Conservation (phyloP, 208 protist genomes). For the Acanthamoeba culbertsoni region DNA sequence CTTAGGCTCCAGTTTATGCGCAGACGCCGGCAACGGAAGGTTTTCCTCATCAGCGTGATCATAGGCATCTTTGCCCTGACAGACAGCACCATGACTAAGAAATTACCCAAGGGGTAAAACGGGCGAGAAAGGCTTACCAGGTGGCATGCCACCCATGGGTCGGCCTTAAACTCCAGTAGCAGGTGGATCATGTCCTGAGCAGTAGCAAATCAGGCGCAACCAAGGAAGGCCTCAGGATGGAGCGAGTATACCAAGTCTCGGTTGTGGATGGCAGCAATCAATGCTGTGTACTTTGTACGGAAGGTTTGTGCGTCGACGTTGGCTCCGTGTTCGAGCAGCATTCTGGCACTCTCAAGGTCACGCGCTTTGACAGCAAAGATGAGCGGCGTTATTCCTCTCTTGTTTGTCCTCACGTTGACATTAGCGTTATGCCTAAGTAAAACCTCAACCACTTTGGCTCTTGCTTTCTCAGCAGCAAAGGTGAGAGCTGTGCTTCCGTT, state of each 20-base stretch:
- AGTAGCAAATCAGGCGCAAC: not conserved
- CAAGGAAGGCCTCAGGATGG: not conserved
- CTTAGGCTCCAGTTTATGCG: no score
- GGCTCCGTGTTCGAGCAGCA: not conserved
- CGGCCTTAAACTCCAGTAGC: not conserved
- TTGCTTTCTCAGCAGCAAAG: not conserved
- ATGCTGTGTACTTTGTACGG: not conserved
- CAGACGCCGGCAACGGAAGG: not conserved
- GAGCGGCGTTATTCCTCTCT: constrained; percentile 6
- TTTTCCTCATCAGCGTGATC: not conserved
- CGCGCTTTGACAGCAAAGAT: constrained; percentile 26
- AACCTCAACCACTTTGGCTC: not conserved
- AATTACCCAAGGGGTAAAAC: not conserved
- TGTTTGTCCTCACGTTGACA: not conserved
- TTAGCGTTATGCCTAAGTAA: not conserved
- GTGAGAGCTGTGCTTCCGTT: constrained; percentile 26
- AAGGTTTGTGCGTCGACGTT: not conserved
- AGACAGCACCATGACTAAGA: not conserved
- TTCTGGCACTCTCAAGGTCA: not conserved
- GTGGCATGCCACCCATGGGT: not conserved
- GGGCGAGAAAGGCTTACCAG: not conserved
- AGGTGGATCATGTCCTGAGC: not conserved
- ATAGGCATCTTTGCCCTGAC: not conserved
- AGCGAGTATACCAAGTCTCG: not conserved
- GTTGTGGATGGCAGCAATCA: constrained; percentile 6